A percentile compares a stretch with the other conserved stretches of the same genome.
Evolutionary conservation across 805 yeast species (phyloP).

Genomic region (Jamesozyma piceae): DNA sequence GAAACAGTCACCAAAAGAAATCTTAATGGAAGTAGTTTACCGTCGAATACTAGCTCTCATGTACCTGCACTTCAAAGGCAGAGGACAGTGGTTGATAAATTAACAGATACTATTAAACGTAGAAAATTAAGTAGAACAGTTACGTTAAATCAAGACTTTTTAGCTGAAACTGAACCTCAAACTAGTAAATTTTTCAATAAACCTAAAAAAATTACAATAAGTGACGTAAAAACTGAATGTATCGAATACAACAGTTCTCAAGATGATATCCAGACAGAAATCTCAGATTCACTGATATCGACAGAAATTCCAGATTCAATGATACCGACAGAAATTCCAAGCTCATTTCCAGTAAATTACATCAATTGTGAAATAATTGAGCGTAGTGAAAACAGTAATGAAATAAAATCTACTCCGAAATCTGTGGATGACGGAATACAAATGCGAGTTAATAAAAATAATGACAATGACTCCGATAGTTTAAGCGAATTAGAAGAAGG

Average conservation of each 20-base stretch:
- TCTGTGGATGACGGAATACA: not conserved
- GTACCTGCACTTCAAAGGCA: not conserved
- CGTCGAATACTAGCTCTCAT: not conserved
- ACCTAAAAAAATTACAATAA: not conserved
- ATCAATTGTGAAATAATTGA: not conserved
- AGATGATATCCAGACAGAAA: slow-evolving; percentile 18
- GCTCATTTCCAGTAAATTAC: slow-evolving; percentile 6
- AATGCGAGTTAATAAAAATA: not conserved
- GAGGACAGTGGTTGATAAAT: slow-evolving; percentile 11
- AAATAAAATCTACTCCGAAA: not conserved
- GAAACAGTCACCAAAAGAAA: not conserved
- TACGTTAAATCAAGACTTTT: not conserved
- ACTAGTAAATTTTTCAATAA: slow-evolving; percentile 12
- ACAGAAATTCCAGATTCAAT: slow-evolving; percentile 24
- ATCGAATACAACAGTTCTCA: not conserved
- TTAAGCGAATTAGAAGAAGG: slow-evolving; percentile 2
- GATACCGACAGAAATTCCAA: slow-evolving; percentile 21
- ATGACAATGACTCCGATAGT: slow-evolving; percentile 1
- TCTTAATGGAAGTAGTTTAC: not conserved
- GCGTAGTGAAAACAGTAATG: not conserved
- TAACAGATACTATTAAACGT: slow-evolving; percentile 15
- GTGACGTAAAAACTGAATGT: not conserved
- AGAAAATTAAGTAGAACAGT: slow-evolving; percentile 12
- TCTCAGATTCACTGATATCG: slow-evolving; percentile 22
- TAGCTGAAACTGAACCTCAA: not conserved